phyloP scores from a whole-genome alignment of 2,329 filamentous ascomycete species.

The Fusarium ambrosium region DNA sequence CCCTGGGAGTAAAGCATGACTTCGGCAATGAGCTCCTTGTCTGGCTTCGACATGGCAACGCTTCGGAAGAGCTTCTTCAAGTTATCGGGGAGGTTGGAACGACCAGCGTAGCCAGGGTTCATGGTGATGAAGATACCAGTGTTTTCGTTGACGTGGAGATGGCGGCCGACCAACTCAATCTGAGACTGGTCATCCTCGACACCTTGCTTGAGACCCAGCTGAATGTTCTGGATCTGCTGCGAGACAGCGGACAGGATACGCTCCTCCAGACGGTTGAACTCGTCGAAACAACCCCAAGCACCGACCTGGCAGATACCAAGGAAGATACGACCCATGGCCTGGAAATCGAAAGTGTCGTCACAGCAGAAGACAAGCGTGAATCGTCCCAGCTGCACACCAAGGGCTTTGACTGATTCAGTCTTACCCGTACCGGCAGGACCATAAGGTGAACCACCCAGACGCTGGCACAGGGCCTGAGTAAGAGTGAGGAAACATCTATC shows the following conservation, averaged over 20 bases:
- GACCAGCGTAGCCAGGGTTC: conserved; percentile 98
- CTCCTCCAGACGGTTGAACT: conserved; percentile 99
- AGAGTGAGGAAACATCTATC: conserved; percentile 98
- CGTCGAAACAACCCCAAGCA: conserved; percentile 99
- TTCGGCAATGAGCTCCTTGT: conserved; percentile 99
- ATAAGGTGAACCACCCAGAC: conserved; percentile 96
- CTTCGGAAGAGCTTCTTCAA: conserved; percentile 99
- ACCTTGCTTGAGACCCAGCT: conserved; percentile 91
- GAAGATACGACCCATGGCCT: conserved; percentile 99
- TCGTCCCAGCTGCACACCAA: conserved; percentile 94
- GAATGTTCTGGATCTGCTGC: conserved; percentile 99
- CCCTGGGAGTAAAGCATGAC: conserved; percentile 99
- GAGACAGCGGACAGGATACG: conserved; percentile 97
- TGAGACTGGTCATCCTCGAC: conserved; percentile 85
- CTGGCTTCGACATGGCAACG: conserved; percentile 99
- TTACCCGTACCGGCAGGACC: conserved; percentile 98
- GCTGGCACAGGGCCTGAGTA: conserved; percentile 94
- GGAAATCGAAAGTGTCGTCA: conserved; percentile 99
- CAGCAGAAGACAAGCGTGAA: conserved; percentile 99
- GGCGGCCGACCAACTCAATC: conserved; percentile 94
- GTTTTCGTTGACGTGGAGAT: conserved; percentile 89
- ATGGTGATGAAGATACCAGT: conserved; percentile 99
- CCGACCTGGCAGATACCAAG: conserved; percentile 98
- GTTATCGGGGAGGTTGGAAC: conserved; percentile 98
- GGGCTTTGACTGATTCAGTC: conserved; percentile 97